These are phyloP conservation scores for Trifolium pratense DNA, from an alignment of 306 rosid genomes.

Conservation along the genomic window DNA sequence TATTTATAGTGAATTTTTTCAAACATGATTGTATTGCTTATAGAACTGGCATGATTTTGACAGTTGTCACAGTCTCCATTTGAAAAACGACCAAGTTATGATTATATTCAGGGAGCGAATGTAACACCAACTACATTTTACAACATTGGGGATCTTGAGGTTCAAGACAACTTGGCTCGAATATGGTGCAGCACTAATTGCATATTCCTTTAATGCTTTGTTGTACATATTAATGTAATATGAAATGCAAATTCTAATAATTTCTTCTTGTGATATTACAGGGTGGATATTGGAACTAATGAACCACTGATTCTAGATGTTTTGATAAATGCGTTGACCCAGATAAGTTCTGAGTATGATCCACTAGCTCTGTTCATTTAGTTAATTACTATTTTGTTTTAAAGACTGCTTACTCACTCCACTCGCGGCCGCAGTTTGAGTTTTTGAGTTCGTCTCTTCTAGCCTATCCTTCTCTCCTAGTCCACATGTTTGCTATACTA, in stretches of 20 bases:
- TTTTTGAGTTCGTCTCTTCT: too few relatives aligned
- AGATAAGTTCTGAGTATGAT: constrained; percentile 92
- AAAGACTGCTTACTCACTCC: too few relatives aligned
- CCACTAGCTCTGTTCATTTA: constrained; percentile 11
- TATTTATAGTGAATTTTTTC: constrained; percentile 15
- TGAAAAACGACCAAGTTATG: constrained; percentile 79
- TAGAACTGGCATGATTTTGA: constrained; percentile 27
- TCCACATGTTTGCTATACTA: too few relatives aligned
- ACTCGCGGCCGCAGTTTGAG: too few relatives aligned
- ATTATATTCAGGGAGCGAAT: constrained; percentile 81
- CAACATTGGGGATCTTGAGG: constrained; percentile 91
- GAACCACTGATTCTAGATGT: constrained; percentile 84
- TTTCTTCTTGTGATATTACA: constrained; percentile 46
- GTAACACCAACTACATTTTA: constrained; percentile 79
- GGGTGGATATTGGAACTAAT: constrained; percentile 87
- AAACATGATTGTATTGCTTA: constrained; percentile 33
- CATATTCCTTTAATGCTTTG: constrained; percentile 15
- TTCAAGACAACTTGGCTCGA: constrained; percentile 92
- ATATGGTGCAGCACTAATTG: constrained; percentile 63
- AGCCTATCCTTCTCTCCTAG: too few relatives aligned
- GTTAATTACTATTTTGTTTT: background rate
- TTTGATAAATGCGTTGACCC: constrained; percentile 85
- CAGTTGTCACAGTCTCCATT: constrained; percentile 81
- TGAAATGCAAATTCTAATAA: constrained; percentile 31
- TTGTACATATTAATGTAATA: constrained; percentile 28